A percentile compares a stretch with the other conserved stretches of the same genome.
Evolutionary conservation across 2,329 filamentous ascomycete genomes (phyloP).

Genomic region (Hymenoscyphus fructigenus): DNA sequence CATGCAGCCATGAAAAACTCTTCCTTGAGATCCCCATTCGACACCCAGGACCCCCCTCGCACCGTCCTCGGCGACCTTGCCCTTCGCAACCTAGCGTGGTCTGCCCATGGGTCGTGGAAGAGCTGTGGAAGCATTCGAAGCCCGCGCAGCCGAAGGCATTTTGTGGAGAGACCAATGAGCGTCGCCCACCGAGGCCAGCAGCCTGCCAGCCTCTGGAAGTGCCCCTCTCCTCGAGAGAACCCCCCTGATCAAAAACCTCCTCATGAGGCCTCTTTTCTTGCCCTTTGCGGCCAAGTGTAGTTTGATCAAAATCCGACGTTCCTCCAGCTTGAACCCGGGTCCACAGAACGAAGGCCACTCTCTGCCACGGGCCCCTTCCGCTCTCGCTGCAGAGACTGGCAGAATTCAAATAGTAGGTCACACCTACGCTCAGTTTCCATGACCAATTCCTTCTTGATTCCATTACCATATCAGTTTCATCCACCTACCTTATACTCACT

Average conservation of each 20-base stretch:
- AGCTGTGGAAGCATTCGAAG: slow-evolving; percentile 22
- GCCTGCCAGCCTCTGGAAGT: slow-evolving; percentile 6
- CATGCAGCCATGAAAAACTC: slow-evolving; percentile 22
- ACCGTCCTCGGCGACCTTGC: background rate
- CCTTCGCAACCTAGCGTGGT: background rate
- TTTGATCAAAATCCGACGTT: background rate
- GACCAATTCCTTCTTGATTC: slow-evolving; percentile 29
- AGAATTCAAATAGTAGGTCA: slow-evolving; percentile 32
- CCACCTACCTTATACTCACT: slow-evolving; percentile 9
- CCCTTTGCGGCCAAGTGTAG: slow-evolving; percentile 20
- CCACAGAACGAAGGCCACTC: slow-evolving; percentile 7
- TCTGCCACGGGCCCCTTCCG: slow-evolving; percentile 15
- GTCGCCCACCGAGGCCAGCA: background rate
- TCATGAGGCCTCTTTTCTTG: slow-evolving; percentile 18
- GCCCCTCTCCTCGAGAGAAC: too few relatives aligned
- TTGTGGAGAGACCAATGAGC: slow-evolving; percentile 26
- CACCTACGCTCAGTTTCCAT: slow-evolving; percentile 24
- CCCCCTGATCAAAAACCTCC: background rate
- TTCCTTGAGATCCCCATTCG: slow-evolving; percentile 16
- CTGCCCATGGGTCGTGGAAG: slow-evolving; percentile 19
- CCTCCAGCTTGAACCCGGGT: background rate
- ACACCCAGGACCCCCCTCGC: slow-evolving; percentile 4
- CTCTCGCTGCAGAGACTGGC: slow-evolving; percentile 22
- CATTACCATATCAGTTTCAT: slow-evolving; percentile 25
- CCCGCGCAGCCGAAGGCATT: slow-evolving; percentile 5